phyloP scores from a whole-genome alignment of 169 alveolate genomes.

The Plasmodium vivax region DNA sequence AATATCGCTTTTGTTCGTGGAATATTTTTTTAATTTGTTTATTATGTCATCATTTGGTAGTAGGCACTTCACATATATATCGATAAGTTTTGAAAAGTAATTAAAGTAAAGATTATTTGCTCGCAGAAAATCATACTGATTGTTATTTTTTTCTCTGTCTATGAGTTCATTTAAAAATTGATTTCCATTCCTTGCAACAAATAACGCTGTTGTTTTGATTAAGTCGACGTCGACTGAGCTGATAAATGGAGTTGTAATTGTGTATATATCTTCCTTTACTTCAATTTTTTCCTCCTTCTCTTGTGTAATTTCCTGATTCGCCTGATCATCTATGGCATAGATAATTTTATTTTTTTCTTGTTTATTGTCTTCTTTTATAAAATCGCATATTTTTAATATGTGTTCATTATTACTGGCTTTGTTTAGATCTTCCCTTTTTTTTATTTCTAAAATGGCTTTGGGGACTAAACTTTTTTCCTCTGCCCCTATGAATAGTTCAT shows the following conservation, averaged over 20 bases:
- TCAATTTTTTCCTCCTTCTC: constrained; percentile 26
- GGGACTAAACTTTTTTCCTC: constrained; percentile 70
- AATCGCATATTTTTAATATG: constrained; percentile 77
- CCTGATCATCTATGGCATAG: constrained; percentile 44
- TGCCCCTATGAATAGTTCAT: constrained; percentile 78
- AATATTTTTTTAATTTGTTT: constrained; percentile 87
- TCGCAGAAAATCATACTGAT: constrained; percentile 95
- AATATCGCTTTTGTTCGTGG: constrained; percentile 82
- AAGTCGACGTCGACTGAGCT: constrained; percentile 86
- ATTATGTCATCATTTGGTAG: constrained; percentile 91
- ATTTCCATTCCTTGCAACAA: constrained; percentile 97
- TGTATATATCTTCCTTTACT: constrained; percentile 71
- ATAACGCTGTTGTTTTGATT: constrained; percentile 95
- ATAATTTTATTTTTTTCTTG: constrained; percentile 76
- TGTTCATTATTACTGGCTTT: constrained; percentile 65
- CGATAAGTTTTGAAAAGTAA: constrained; percentile 94
- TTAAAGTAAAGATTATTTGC: constrained; percentile 95
- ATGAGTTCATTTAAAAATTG: constrained; percentile 93
- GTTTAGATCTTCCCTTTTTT: constrained; percentile 76
- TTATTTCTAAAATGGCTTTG: constrained; percentile 79
- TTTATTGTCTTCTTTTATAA: constrained; percentile 74
- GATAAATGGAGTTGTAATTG: constrained; percentile 89
- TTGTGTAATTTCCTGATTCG: constrained; percentile 9
- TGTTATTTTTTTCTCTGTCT: constrained; percentile 85
- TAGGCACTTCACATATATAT: constrained; percentile 94